Percentiles rank a stretch among this genome's conserved stretches.
Conservation (phyloP, 371 early-diverging fungal genomes). For the Dinochytrium kinnereticum region DNA sequence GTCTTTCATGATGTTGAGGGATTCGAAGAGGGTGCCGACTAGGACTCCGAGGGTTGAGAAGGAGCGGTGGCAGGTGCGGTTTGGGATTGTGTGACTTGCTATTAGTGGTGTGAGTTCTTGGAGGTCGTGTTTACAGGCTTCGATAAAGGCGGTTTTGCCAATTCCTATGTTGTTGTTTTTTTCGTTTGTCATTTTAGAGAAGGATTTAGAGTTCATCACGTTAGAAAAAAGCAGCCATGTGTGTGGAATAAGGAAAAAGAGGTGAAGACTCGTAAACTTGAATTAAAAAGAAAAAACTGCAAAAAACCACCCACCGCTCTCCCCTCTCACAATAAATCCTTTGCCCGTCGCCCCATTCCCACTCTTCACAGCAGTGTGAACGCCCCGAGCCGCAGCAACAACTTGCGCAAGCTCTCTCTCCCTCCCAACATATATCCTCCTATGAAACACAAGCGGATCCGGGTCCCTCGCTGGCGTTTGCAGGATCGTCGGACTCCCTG, state of each 20-base stretch:
- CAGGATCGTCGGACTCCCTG: not conserved
- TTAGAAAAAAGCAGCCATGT: too few species aligned
- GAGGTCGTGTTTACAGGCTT: conserved; percentile 1
- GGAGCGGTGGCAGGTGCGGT: conserved; percentile 12
- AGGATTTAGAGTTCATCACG: too few species aligned
- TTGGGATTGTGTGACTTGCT: not conserved
- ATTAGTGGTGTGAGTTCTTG: not conserved
- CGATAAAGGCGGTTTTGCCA: conserved; percentile 6
- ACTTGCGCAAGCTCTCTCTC: conserved; percentile 5
- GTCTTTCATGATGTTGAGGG: not conserved
- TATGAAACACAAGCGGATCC: not conserved
- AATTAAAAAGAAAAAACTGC: not conserved
- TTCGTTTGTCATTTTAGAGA: too few species aligned
- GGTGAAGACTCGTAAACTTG: too few species aligned
- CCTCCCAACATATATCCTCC: not conserved
- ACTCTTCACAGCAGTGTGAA: not conserved
- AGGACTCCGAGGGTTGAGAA: not conserved
- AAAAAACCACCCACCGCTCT: not conserved
- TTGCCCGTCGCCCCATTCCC: not conserved
- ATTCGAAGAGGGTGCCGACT: not conserved
- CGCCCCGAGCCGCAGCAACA: not conserved
- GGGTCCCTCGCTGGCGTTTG: not conserved
- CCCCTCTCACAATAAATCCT: not conserved
- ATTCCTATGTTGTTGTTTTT: not conserved
- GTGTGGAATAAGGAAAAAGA: too few species aligned